phyloP scores from a whole-genome alignment of 2,329 filamentous ascomycete species.

The Fusarium sp. region DNA sequence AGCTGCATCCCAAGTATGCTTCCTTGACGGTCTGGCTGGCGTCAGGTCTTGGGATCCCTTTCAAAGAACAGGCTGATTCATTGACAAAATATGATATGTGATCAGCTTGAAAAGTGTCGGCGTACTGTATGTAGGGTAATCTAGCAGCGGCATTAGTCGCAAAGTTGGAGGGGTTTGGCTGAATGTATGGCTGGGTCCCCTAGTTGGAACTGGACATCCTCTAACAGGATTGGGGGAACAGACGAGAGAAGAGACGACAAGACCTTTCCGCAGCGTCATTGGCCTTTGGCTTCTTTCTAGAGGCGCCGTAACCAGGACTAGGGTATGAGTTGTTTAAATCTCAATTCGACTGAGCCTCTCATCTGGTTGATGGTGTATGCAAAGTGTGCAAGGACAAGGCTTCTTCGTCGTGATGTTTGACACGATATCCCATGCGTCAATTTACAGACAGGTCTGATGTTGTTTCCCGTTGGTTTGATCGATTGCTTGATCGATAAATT shows the following conservation, averaged over 20 bases:
- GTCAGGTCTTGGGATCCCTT: conserved; percentile 7
- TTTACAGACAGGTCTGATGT: conserved; percentile 24
- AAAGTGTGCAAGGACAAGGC: conserved; percentile 2
- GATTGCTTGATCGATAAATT: conserved; percentile 16
- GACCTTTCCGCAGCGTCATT: conserved; percentile 12
- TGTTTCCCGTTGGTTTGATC: conserved; percentile 17
- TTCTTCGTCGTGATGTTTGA: conserved; percentile 3
- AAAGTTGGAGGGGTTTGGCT: conserved; percentile 7
- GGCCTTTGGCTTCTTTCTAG: conserved; percentile 8
- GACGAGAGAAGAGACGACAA: conserved; percentile 35
- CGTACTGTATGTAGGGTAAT: conserved; percentile 20
- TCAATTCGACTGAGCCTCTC: conserved; percentile 14
- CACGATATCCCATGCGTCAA: conserved; percentile 22
- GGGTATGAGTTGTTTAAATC: conserved; percentile 9
- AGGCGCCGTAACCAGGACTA: conserved; percentile 12
- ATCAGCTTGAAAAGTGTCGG: conserved; percentile 15
- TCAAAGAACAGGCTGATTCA: conserved; percentile 2
- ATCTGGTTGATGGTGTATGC: conserved; percentile 7
- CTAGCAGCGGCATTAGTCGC: conserved; percentile 17
- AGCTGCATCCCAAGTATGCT: conserved; percentile 15
- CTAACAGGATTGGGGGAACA: conserved; percentile 13
- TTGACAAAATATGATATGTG: conserved; percentile 32
- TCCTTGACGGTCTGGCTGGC: conserved; percentile 9
- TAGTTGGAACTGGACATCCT: conserved; percentile 17
- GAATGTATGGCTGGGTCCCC: conserved; percentile 1